phyloP scores from a whole-genome alignment of 495 filamentous ascomycete genomes.

The Acidomyces sp. region DNA sequence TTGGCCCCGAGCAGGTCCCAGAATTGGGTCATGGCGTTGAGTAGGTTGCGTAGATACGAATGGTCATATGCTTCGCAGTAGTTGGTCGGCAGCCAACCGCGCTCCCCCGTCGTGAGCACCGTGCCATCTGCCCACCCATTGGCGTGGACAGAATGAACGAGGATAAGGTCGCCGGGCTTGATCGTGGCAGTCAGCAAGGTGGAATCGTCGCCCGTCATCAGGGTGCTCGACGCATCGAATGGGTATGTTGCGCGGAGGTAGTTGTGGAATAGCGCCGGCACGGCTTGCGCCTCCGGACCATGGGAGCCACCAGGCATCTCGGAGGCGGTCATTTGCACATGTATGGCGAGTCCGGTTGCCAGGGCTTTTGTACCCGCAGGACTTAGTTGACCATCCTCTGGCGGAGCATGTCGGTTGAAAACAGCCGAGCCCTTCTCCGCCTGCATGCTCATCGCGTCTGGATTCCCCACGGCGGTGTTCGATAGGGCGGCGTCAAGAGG shows the following conservation, averaged over 20 bases:
- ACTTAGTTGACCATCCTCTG: no score
- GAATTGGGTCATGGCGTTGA: constrained; percentile 78
- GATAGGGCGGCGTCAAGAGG: no score
- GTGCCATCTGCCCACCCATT: constrained; percentile 99
- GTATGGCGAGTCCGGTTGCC: constrained; percentile 1
- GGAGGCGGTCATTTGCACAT: constrained; percentile 13
- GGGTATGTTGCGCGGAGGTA: constrained; percentile 94
- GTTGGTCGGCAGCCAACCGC: constrained; percentile 96
- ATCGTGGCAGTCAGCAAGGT: constrained; percentile 62
- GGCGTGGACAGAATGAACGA: constrained; percentile 93
- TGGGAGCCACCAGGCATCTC: constrained; percentile 18
- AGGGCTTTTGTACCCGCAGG: no score
- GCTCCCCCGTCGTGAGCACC: constrained; percentile 69
- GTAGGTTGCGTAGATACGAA: constrained; percentile 65
- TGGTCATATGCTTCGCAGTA: constrained; percentile 94
- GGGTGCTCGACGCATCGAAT: constrained; percentile 70
- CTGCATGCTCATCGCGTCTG: no score
- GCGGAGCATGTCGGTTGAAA: no score
- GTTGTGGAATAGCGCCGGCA: constrained; percentile 60
- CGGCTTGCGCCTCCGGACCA: neutral
- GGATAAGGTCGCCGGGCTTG: constrained; percentile 77
- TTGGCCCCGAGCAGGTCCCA: constrained; percentile 78
- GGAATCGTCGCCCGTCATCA: constrained; percentile 48
- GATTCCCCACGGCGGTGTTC: no score
- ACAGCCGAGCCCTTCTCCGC: no score